phyloP scores from a whole-genome alignment of 345 rosid species.

The Gynandropsis gynandra region DNA sequence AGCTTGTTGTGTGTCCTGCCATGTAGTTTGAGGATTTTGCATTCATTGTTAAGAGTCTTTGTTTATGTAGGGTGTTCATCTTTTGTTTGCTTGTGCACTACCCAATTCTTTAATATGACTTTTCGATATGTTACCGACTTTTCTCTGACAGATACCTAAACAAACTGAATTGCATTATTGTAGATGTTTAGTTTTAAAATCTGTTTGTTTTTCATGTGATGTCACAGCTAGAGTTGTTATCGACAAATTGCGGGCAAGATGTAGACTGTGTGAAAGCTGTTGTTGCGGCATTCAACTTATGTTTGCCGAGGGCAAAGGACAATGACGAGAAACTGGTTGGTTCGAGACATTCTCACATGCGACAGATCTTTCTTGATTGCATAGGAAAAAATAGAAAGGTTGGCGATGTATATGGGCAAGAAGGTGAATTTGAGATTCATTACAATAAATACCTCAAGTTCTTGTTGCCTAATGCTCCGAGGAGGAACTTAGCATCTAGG shows the following conservation, averaged over 20 bases:
- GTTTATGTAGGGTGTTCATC: background rate
- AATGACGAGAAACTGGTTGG: slow-evolving; percentile 36
- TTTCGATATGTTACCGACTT: background rate
- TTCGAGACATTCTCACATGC: slow-evolving; percentile 35
- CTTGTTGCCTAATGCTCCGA: slow-evolving; percentile 29
- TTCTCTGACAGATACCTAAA: background rate
- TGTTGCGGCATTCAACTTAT: slow-evolving; percentile 36
- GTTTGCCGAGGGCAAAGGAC: slow-evolving; percentile 38
- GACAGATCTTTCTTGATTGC: slow-evolving; percentile 48
- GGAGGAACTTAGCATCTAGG: slow-evolving; percentile 33
- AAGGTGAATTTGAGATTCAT: slow-evolving; percentile 33
- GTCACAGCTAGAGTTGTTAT: slow-evolving; percentile 54
- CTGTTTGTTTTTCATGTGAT: slow-evolving; percentile 11
- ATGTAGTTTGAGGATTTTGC: background rate
- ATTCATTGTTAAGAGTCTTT: background rate
- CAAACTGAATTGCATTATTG: background rate
- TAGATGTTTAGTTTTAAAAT: slow-evolving; percentile 4
- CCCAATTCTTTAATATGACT: background rate
- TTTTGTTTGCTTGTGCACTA: background rate
- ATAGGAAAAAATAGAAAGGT: slow-evolving; percentile 39
- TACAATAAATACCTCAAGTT: slow-evolving; percentile 26
- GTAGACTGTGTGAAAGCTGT: slow-evolving; percentile 43
- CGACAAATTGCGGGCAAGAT: slow-evolving; percentile 55
- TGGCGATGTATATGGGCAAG: slow-evolving; percentile 32
- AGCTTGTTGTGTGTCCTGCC: slow-evolving; percentile 1